Percentiles rank a stretch among this genome's conserved stretches.
Conservation (phyloP, 2,329 filamentous ascomycete genomes). For the Pseudogymnoascus pannorum region DNA sequence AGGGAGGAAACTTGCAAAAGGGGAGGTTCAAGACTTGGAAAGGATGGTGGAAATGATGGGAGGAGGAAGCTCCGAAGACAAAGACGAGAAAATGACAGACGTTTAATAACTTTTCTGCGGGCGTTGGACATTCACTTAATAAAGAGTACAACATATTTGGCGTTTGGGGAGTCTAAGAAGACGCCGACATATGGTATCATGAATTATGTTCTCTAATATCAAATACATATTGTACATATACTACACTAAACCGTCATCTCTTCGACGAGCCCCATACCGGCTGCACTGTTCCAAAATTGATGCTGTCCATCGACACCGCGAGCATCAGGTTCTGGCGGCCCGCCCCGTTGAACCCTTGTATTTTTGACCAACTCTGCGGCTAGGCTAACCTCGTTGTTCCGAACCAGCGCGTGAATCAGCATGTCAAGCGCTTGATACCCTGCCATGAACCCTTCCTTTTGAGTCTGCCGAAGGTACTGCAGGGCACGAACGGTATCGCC, state of each 20-base stretch:
- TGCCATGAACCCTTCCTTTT: conserved; percentile 19
- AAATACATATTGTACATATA: conserved; percentile 3
- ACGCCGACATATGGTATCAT: conserved; percentile 1
- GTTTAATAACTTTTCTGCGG: background rate
- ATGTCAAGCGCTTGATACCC: conserved; percentile 24
- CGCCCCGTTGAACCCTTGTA: conserved; percentile 21
- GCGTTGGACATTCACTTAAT: background rate
- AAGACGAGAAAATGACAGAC: conserved; percentile 6
- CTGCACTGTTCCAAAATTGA: conserved; percentile 25
- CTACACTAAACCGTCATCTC: conserved; percentile 6
- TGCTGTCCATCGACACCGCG: conserved; percentile 24
- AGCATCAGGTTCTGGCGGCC: conserved; percentile 15
- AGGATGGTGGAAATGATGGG: conserved; percentile 41
- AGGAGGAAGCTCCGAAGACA: conserved; percentile 16
- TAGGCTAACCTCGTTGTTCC: conserved; percentile 25
- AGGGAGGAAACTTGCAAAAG: conserved; percentile 41
- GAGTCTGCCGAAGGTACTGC: conserved; percentile 40
- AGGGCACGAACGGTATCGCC: conserved; percentile 45
- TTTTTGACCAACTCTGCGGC: conserved; percentile 27
- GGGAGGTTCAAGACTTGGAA: conserved; percentile 53
- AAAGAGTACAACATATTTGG: conserved; percentile 4
- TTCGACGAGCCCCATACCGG: conserved; percentile 20
- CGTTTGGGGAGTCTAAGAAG: background rate
- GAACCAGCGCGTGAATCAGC: conserved; percentile 24
- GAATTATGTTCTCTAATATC: conserved; percentile 7